Percentiles rank a stretch among this genome's conserved stretches.
Conservation (phyloP, 2,329 filamentous ascomycete species). For the Hortaea werneckii region DNA sequence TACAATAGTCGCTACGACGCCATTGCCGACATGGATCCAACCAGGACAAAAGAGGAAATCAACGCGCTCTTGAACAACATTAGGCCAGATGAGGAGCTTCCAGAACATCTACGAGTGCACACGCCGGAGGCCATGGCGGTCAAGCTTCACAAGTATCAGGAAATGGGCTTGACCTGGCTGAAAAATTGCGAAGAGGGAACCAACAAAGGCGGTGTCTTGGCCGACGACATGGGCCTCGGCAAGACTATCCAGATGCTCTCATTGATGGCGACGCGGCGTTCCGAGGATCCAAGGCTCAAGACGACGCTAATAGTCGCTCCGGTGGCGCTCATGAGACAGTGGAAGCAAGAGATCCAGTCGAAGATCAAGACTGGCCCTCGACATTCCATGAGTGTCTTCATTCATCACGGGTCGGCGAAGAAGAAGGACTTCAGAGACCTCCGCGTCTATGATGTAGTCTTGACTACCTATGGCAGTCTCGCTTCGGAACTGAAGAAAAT, state of each 20-base stretch:
- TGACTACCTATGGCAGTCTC: conserved; percentile 70
- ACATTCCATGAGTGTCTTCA: conserved; percentile 53
- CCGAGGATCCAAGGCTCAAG: conserved; percentile 47
- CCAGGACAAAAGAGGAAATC: conserved; percentile 54
- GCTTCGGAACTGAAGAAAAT: conserved; percentile 56
- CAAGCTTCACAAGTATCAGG: conserved; percentile 70
- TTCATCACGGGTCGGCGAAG: conserved; percentile 55
- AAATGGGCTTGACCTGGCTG: conserved; percentile 67
- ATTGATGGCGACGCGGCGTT: conserved; percentile 60
- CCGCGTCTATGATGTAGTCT: conserved; percentile 58
- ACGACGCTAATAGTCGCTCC: conserved; percentile 79
- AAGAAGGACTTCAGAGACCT: conserved; percentile 52
- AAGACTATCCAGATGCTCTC: conserved; percentile 78
- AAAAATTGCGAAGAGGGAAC: conserved; percentile 60
- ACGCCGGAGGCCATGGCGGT: conserved; percentile 61
- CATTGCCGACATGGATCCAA: conserved; percentile 31
- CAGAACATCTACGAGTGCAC: conserved; percentile 49
- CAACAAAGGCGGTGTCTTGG: conserved; percentile 66
- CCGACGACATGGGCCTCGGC: conserved; percentile 74
- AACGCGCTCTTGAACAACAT: conserved; percentile 63
- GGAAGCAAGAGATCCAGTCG: conserved; percentile 66
- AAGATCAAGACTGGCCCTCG: conserved; percentile 48
- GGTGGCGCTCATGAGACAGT: conserved; percentile 70
- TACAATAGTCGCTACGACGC: conserved; percentile 16
- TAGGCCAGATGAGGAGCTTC: conserved; percentile 51